Evolutionary conservation across 2,329 filamentous ascomycete genomes (phyloP), one percentile per base, ranked within the genome.

Genomic region (Fusarium sp.): DNA sequence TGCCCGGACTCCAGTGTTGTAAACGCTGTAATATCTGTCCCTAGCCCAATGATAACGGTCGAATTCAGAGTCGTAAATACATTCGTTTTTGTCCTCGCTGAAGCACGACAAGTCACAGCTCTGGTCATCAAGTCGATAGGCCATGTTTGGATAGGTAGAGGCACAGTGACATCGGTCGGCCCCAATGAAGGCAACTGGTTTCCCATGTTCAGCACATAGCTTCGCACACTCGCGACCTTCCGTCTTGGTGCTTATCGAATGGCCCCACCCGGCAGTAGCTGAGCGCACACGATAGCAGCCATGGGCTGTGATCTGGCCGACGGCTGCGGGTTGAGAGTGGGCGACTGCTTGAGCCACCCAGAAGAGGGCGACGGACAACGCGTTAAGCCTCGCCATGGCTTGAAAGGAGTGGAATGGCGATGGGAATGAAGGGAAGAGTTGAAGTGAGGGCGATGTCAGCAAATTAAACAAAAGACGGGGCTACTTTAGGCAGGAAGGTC

Each of bases 321-420:
- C 10, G 7, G 9, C 6, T 31, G 29, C 29, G 29, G 29, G 29
- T 31, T 31, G 29, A 24, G 12, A 7, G 19, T 46, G 39, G n/a
- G 60, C 60, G 11, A 34, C 32, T 64, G 5, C 40, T 35, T 55
- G 36, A 32, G 47, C 13, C 40, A 10, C 39, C 53, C 60, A 64
- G 5, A 64, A 13, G 26, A 64, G 12, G 24, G 40, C 7, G 47
- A 25, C 28, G 5, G 12, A 15, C 6, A 39, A 31, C 36, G 59
- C 7, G 19, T 31, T 39, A 9, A 63, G 34, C 28, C 26, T 60
- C 36, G 47, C 40, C 59, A 64, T 50, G 13, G n/a, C 13, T 7
- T 25, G 4, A 36, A 29, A 42, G 32, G 43, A 39, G 19, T 29
- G 38, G n/a, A 56, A 31, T 41, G 47, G 19, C 35, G 22, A 31